These are phyloP conservation scores for Talaromyces sp. DNA, from an alignment of 2,329 filamentous ascomycete species.

Conservation along the genomic window DNA sequence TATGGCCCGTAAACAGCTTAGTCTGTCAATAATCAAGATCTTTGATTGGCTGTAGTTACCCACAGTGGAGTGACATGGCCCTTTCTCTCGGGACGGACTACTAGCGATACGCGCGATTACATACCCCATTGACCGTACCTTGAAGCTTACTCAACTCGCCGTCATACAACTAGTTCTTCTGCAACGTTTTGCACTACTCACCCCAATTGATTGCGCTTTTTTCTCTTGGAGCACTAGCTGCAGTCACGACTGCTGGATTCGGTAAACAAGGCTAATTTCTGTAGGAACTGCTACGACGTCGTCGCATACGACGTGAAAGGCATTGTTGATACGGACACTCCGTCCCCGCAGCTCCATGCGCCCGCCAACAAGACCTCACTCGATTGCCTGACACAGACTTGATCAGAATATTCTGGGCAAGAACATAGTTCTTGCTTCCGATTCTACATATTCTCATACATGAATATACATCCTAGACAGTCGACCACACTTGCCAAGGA, in stretches of 20 bases:
- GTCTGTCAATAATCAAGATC: accelerated
- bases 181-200: not conserved
- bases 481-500: not conserved
- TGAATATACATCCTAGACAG: not conserved
- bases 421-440: not conserved
- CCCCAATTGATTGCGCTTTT: not conserved
- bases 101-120: constrained; percentile 2
- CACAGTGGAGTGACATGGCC: constrained; percentile 9
- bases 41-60: not conserved
- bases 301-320: not conserved
- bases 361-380: not conserved
- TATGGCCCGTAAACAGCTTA: not conserved
- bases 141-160: not conserved
- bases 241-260: not conserved
- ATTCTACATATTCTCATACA: not conserved
- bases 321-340: not conserved
- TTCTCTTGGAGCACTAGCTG: not conserved
- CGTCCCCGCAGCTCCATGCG: constrained; percentile 5
- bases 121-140: not conserved
- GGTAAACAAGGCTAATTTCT: not conserved
- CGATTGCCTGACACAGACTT: not conserved
- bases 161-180: not conserved
- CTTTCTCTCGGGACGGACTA: constrained; percentile 16
- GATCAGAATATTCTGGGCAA: not conserved
- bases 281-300: not conserved